Evolutionary conservation across 371 early-diverging fungal genomes (phyloP), one percentile per base, ranked within the genome.

Genomic region (Gilbertella persicaria): DNA sequence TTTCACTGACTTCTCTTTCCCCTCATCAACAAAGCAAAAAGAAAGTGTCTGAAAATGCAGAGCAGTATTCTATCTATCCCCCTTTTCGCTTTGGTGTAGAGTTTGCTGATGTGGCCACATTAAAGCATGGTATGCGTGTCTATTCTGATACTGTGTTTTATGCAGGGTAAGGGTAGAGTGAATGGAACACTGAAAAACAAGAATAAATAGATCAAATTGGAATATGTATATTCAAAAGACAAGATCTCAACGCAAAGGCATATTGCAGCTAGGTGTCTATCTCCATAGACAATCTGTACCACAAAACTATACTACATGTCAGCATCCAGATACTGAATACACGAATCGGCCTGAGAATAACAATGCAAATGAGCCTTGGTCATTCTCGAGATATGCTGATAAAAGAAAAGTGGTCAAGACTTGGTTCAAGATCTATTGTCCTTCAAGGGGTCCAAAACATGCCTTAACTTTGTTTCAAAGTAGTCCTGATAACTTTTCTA

Each of bases 11-110:
- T n/a, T 58, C 64, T 28, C 16, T 39, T 1, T 40, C 55, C 24
- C 21, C 55, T 10, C 14, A 4, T n/a, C 12, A 21, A n/a, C n/a
- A n/a, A 20, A 45, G 29, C 6, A 40, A 46, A 24, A 29, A 36
- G 12, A 58, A 40, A 10, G 38, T 45, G 14, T 29, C 21, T 7
- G 16, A 25, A 6, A 17, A 33, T 13, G 25, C 25, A 4, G 59
- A 52, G 17, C 67, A 61, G 20, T 67, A 66, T 40, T 69, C 82
- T 0, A 25, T 69, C 5, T 80, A 78, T 33, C 72, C 84, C 1
- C 84, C 84, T 0, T 82, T 82, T 42, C 75, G 84, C 0, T 80
- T 82, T 55, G 78, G 82, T 44, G 81, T 84, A 0, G 79, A 78
- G 44, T 84, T 84, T 55, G 39, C 49, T 2, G 64, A 78, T 29